These are phyloP conservation scores for Boletus austroedulis DNA, from an alignment of 1,284 basidiomycete species.

Conservation along the genomic window DNA sequence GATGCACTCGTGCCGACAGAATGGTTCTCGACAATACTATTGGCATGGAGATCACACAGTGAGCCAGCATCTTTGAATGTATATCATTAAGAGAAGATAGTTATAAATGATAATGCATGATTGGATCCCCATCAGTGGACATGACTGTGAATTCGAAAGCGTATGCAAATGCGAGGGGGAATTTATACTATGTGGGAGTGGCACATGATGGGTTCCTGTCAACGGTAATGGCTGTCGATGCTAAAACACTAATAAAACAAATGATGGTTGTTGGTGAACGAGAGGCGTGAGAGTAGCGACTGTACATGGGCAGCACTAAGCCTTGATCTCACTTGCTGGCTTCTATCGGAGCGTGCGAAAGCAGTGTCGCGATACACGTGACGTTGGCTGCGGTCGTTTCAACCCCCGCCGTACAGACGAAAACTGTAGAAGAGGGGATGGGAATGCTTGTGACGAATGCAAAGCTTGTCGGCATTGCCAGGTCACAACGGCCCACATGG, in stretches of 20 bases:
- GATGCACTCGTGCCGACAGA: not conserved
- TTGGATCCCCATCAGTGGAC: slow-evolving; percentile 22
- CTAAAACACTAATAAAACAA: slow-evolving; percentile 27
- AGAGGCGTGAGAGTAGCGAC: slow-evolving; percentile 16
- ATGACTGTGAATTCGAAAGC: slow-evolving; percentile 25
- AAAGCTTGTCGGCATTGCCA: slow-evolving; percentile 7
- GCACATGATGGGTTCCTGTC: slow-evolving; percentile 11
- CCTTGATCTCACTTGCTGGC: slow-evolving; percentile 12
- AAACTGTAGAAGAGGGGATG: slow-evolving; percentile 10
- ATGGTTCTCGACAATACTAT: not conserved
- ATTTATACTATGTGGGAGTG: slow-evolving; percentile 11
- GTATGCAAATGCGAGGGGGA: slow-evolving; percentile 16
- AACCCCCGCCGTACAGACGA: slow-evolving; percentile 7
- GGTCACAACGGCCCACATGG: slow-evolving; percentile 10
- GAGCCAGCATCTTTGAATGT: slow-evolving; percentile 13
- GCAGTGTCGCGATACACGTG: slow-evolving; percentile 7
- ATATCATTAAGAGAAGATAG: slow-evolving; percentile 29
- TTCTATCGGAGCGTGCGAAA: slow-evolving; percentile 16
- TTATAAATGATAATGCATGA: slow-evolving; percentile 35
- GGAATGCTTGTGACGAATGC: slow-evolving; percentile 2
- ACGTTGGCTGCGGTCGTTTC: slow-evolving; percentile 2
- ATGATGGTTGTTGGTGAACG: slow-evolving; percentile 23
- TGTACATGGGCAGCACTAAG: slow-evolving; percentile 21
- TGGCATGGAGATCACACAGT: not conserved
- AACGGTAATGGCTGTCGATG: slow-evolving; percentile 14